A percentile compares a stretch with the other conserved stretches of the same genome.
Conservation (phyloP, 2,329 filamentous ascomycete species). For the Fusarium newnesense region DNA sequence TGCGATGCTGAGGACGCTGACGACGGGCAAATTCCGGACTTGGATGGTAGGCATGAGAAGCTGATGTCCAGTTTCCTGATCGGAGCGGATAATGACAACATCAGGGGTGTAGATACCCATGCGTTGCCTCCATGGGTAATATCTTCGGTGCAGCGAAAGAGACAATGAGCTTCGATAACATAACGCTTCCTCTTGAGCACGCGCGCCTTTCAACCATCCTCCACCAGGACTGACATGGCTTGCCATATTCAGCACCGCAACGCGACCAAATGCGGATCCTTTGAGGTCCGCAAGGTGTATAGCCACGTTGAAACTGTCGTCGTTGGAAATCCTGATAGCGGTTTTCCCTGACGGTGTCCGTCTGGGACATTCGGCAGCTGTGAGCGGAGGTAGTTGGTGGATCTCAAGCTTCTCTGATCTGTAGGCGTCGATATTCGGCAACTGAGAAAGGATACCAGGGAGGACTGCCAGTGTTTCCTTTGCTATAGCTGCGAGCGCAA, state of each 20-base stretch:
- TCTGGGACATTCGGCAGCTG: slow-evolving; percentile 55
- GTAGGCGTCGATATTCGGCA: slow-evolving; percentile 53
- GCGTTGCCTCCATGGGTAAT: slow-evolving; percentile 64
- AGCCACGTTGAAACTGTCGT: slow-evolving; percentile 68
- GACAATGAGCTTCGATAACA: slow-evolving; percentile 71
- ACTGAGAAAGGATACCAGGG: slow-evolving; percentile 56
- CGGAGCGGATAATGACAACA: slow-evolving; percentile 67
- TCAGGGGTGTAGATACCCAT: slow-evolving; percentile 69
- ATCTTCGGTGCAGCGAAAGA: slow-evolving; percentile 56
- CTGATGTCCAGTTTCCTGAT: slow-evolving; percentile 56
- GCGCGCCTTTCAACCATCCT: slow-evolving; percentile 69
- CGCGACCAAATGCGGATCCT: slow-evolving; percentile 44
- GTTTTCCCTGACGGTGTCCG: slow-evolving; percentile 46
- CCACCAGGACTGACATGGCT: slow-evolving; percentile 68
- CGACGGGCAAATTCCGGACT: slow-evolving; percentile 56
- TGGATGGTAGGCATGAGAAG: slow-evolving; percentile 53
- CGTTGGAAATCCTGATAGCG: slow-evolving; percentile 61
- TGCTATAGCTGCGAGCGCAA: slow-evolving; percentile 54
- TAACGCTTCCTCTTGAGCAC: slow-evolving; percentile 76
- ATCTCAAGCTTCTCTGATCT: slow-evolving; percentile 49
- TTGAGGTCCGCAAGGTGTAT: slow-evolving; percentile 51
- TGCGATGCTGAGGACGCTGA: slow-evolving; percentile 70
- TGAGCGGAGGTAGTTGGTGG: slow-evolving; percentile 50
- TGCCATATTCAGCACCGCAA: slow-evolving; percentile 75
- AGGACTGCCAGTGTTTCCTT: slow-evolving; percentile 59